Evolutionary conservation across 257 asterid species (phyloP).

Genomic region (Solanum etuberosum): DNA sequence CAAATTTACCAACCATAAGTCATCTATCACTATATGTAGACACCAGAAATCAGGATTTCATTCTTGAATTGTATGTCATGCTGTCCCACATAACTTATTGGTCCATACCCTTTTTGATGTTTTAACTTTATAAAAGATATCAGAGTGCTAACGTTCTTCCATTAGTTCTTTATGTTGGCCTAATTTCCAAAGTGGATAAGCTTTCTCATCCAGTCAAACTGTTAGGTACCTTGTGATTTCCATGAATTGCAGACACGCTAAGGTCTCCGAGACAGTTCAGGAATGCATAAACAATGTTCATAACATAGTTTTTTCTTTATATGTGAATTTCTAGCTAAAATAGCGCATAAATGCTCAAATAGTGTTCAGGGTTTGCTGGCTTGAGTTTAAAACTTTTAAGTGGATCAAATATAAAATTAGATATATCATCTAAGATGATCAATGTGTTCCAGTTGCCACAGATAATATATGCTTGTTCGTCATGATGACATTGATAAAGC

Average conservation of each 20-base stretch:
- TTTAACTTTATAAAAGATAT: neutral
- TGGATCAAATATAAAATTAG: neutral
- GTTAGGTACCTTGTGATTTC: neutral
- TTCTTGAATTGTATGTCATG: neutral
- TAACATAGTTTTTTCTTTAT: neutral
- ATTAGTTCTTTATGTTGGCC: neutral
- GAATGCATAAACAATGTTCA: neutral
- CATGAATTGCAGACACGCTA: neutral
- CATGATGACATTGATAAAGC: neutral
- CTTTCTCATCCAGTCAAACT: neutral
- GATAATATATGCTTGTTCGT: neutral
- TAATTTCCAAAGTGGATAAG: neutral
- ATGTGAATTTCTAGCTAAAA: neutral
- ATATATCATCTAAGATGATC: neutral
- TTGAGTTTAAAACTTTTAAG: neutral
- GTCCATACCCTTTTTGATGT: neutral
- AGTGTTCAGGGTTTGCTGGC: neutral
- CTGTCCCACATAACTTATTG: neutral
- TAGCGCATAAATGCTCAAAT: neutral
- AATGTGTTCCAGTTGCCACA: neutral
- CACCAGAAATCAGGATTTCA: neutral
- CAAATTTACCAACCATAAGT: neutral
- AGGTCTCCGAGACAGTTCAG: neutral
- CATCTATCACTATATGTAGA: neutral
- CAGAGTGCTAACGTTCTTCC: neutral